Evolutionary conservation across 2,329 filamentous ascomycete genomes (phyloP).

Genomic region (Penicillium crustosum): DNA sequence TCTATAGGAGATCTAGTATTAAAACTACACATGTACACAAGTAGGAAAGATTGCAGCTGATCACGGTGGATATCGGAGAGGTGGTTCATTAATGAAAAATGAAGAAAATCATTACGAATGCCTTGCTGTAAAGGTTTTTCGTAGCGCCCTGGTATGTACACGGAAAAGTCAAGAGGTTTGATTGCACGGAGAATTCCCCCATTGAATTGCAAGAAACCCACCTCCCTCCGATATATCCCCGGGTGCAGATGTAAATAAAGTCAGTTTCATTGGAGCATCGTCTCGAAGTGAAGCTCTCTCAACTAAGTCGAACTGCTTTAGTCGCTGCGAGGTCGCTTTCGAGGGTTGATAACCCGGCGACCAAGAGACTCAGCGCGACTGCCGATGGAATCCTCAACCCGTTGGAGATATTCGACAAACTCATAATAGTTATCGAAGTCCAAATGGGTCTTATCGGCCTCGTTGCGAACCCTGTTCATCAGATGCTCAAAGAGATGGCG

Average conservation of each 20-base stretch:
- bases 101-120: background rate
- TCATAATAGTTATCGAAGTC: conserved; percentile 13
- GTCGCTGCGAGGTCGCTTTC: conserved; percentile 5
- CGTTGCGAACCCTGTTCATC: background rate
- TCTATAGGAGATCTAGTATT: background rate
- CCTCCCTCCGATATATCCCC: background rate
- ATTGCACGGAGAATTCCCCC: background rate
- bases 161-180: background rate
- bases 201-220: background rate
- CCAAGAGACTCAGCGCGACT: background rate
- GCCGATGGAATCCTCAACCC: conserved; percentile 2
- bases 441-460: conserved; percentile 5
- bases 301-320: conserved; percentile 1
- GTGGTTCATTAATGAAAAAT: background rate
- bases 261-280: background rate
- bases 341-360: conserved; percentile 2
- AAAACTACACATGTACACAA: background rate
- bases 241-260: background rate
- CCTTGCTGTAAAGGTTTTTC: background rate
- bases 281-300: background rate
- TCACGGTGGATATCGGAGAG: background rate
- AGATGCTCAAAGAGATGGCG: conserved; percentile 16
- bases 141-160: conserved; percentile 3
- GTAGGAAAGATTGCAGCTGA: background rate
- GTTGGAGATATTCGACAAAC: conserved; percentile 9